Conservation (phyloP, 2,329 filamentous ascomycete genomes). For the Stenocarpella maydis region DNA sequence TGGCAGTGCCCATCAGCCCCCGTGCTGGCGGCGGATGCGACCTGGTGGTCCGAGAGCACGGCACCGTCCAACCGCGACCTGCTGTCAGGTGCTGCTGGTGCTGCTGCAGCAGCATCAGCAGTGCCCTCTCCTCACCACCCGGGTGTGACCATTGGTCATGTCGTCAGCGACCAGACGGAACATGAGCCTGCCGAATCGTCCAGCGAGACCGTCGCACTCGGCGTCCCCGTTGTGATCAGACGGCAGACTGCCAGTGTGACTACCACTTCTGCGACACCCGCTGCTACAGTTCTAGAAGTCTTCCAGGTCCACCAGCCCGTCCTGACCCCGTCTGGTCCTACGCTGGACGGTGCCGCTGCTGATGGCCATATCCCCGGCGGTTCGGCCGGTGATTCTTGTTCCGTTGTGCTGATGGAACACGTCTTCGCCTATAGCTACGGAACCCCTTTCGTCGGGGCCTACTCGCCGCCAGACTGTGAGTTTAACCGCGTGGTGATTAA, state of each 20-base stretch:
- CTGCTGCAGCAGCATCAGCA: not conserved
- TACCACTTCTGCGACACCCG: constrained; percentile 39
- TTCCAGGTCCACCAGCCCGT: constrained; percentile 77
- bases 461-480: constrained; percentile 70
- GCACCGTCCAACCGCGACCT: constrained; percentile 25
- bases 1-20: too few relatives aligned
- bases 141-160: constrained; percentile 10
- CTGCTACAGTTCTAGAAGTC: constrained; percentile 60
- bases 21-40: constrained; percentile 5
- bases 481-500: constrained; percentile 82
- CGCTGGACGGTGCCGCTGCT: constrained; percentile 43
- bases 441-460: constrained; percentile 75
- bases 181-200: constrained; percentile 7
- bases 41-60: constrained; percentile 14
- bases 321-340: constrained; percentile 55
- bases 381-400: constrained; percentile 49
- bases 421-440: constrained; percentile 78
- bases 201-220: constrained; percentile 10
- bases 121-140: not conserved
- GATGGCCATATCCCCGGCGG: too few relatives aligned
- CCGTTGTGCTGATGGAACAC: constrained; percentile 72
- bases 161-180: constrained; percentile 2
- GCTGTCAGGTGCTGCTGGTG: not conserved
- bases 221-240: constrained; percentile 20
- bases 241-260: constrained; percentile 32